Evolutionary conservation across 768 basidiomycete species (phyloP).

Genomic region (Lanmaoa rubissima): DNA sequence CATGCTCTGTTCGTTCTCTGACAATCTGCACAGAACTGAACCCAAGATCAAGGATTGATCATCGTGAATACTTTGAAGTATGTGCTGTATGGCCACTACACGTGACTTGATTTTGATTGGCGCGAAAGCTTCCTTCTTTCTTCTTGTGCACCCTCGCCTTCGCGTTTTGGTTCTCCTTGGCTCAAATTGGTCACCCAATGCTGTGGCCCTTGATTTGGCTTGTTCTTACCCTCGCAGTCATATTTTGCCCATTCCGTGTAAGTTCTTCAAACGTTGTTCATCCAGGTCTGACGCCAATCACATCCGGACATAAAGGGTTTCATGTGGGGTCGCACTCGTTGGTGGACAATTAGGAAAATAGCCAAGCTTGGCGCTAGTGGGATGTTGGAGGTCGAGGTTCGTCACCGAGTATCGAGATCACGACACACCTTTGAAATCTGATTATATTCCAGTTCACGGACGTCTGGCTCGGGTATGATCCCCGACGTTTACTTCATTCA

Average conservation of each 20-base stretch:
- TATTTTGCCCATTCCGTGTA: constrained; percentile 78
- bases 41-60: constrained; percentile 67
- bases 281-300: neutral
- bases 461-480: constrained; percentile 82
- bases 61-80: constrained; percentile 74
- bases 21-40: constrained; percentile 56
- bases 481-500: neutral
- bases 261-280: neutral
- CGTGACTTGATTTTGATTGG: neutral
- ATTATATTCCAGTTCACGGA: constrained; percentile 59
- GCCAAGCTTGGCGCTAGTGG: constrained; percentile 69
- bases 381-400: constrained; percentile 69
- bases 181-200: constrained; percentile 64
- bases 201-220: constrained; percentile 86
- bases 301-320: constrained; percentile 46
- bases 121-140: constrained; percentile 68
- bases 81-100: constrained; percentile 10
- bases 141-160: constrained; percentile 72
- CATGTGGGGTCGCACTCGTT: constrained; percentile 43
- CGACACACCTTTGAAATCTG: constrained; percentile 1
- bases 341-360: constrained; percentile 74
- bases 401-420: neutral
- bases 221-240: constrained; percentile 49
- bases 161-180: constrained; percentile 84
- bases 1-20: neutral